These are phyloP conservation scores for Calonectria montana DNA, from an alignment of 2,329 filamentous ascomycete genomes.

Conservation along the genomic window DNA sequence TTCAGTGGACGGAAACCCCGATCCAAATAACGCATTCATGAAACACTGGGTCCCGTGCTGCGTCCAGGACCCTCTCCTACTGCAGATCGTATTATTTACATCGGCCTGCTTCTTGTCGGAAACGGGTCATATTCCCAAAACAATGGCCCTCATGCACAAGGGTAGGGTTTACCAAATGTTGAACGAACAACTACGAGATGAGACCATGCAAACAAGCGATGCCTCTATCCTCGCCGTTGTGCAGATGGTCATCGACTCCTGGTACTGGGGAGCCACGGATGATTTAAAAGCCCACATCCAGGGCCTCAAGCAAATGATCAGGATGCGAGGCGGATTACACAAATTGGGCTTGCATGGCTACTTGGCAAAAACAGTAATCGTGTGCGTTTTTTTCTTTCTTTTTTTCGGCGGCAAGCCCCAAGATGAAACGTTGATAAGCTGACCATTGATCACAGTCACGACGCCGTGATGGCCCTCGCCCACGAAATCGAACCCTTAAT, in stretches of 20 bases:
- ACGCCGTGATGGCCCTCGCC: conserved; percentile 60
- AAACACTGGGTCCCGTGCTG: conserved; percentile 60
- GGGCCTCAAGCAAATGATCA: conserved; percentile 61
- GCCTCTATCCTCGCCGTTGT: conserved; percentile 59
- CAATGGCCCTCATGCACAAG: conserved; percentile 56
- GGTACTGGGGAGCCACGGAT: conserved; percentile 63
- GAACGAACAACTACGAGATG: conserved; percentile 57
- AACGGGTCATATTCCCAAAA: conserved; percentile 58
- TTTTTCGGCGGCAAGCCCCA: not conserved
- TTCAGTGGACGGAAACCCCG: conserved; percentile 60
- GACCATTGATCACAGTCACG: conserved; percentile 50
- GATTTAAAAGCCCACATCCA: conserved; percentile 59
- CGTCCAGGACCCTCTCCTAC: conserved; percentile 61
- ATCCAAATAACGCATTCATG: conserved; percentile 57
- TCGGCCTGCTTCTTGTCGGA: conserved; percentile 64
- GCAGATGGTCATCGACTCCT: conserved; percentile 63
- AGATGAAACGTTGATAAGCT: conserved; percentile 21
- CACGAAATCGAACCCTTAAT: conserved; percentile 58
- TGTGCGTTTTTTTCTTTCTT: conserved; percentile 49
- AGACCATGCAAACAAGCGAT: conserved; percentile 53
- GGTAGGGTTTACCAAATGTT: conserved; percentile 57
- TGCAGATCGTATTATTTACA: conserved; percentile 62
- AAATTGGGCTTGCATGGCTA: conserved; percentile 59
- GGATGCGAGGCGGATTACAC: conserved; percentile 57
- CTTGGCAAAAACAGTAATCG: conserved; percentile 60